phyloP scores from a whole-genome alignment of 352 stramenopile genomes.

The Albugo laibachii region DNA sequence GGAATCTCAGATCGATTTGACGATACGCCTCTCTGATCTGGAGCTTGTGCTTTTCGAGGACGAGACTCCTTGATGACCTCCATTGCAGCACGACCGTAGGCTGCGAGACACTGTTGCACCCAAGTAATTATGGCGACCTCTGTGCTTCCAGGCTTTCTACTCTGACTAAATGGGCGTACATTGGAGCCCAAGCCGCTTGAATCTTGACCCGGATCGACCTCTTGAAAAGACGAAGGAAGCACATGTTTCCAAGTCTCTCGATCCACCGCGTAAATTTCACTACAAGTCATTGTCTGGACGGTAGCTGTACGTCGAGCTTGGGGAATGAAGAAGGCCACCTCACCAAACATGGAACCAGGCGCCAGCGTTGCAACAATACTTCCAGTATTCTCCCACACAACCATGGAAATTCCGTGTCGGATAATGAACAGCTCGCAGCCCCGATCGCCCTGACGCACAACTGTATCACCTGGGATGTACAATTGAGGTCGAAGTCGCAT shows the following conservation, averaged over 20 bases:
- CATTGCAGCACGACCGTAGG: slow-evolving; percentile 52
- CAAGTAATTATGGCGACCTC: slow-evolving; percentile 23
- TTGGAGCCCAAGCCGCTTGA: too few relatives aligned
- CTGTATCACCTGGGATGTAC: slow-evolving; percentile 46
- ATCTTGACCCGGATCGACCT: too few relatives aligned
- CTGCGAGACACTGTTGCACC: slow-evolving; percentile 38
- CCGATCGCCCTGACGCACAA: slow-evolving; percentile 42
- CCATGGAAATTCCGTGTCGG: slow-evolving; percentile 35
- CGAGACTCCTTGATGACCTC: slow-evolving; percentile 46
- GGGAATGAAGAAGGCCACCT: slow-evolving; percentile 52
- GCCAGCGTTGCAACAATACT: slow-evolving; percentile 37
- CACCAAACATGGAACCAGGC: slow-evolving; percentile 38
- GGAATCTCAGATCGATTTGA: too few relatives aligned
- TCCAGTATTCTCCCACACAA: slow-evolving; percentile 43
- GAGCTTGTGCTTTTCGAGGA: background rate
- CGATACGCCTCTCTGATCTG: too few relatives aligned
- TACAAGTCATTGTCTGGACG: slow-evolving; percentile 37
- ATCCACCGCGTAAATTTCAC: slow-evolving; percentile 35
- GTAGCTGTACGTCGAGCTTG: slow-evolving; percentile 35
- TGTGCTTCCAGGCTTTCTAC: slow-evolving; percentile 17
- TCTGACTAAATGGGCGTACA: slow-evolving; percentile 3
- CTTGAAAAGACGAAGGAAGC: slow-evolving; percentile 11
- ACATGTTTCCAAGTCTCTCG: slow-evolving; percentile 26
- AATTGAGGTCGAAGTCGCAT: slow-evolving; percentile 35
- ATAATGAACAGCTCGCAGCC: slow-evolving; percentile 55